Evolutionary conservation across 345 rosid genomes (phyloP).

Genomic region (Garcia nutans): DNA sequence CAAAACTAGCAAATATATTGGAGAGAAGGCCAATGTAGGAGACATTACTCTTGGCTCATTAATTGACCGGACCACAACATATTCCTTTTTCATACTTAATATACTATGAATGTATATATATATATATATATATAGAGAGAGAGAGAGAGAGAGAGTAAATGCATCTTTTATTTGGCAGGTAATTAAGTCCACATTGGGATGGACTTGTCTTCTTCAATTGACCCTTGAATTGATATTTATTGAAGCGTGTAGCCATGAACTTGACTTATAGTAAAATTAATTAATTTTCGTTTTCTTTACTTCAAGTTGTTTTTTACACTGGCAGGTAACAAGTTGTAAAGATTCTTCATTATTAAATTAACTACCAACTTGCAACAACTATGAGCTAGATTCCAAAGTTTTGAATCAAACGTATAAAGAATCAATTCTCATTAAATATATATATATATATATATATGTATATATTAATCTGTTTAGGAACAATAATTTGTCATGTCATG

Average conservation of each 20-base stretch:
- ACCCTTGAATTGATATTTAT: not conserved
- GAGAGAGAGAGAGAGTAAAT: not conserved
- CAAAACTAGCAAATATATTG: not conserved
- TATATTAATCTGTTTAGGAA: too few relatives aligned
- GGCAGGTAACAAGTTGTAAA: not conserved
- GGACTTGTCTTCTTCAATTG: not conserved
- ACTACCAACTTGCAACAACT: not conserved
- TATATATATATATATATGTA: too few relatives aligned
- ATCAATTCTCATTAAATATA: not conserved
- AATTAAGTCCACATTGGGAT: not conserved
- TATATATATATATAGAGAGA: too few relatives aligned
- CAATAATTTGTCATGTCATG: too few relatives aligned
- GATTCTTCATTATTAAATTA: conserved; percentile 1
- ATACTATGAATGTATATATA: too few relatives aligned
- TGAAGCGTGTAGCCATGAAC: not conserved
- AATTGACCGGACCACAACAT: conserved; percentile 21
- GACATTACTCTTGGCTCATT: not conserved
- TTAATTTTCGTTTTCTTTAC: not conserved
- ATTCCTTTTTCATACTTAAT: too few relatives aligned
- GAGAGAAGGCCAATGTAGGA: not conserved
- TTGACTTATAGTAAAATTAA: not conserved
- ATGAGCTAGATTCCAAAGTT: not conserved
- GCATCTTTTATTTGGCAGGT: not conserved
- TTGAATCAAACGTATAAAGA: not conserved
- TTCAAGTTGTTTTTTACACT: conserved; percentile 3